Evolutionary conservation across 768 basidiomycete species (phyloP), one percentile per base, ranked within the genome.

Genomic region (Tricholoma flavovirens): DNA sequence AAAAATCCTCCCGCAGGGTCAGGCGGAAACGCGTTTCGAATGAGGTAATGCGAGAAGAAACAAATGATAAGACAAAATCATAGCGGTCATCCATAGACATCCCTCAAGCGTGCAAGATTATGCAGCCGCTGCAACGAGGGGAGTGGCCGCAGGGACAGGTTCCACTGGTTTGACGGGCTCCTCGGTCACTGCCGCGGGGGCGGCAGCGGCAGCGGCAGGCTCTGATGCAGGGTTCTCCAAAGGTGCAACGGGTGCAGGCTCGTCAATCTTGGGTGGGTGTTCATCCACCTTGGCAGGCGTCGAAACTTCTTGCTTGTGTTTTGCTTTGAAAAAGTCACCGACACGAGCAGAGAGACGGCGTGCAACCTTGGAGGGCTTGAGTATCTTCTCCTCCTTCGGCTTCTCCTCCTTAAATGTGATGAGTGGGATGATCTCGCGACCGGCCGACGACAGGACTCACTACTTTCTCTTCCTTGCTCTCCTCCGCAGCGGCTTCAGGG

Each of bases 321-420:
- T 89, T 54, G 79, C 49, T 79, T 87, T 92, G 83, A 95, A 90
- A 72, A 95, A 81, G 53, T 87, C 88, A 53, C 80, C 81, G 42
- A 96, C 84, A 19, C 90, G 90, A 22, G 87, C 81, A 43, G 93
- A 95, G 58, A 96, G 74, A 59, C 93, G 90, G 60, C 93, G 91
- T 54, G 81, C 75, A 56, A 91, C 83, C 71, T 93, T 94, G 56
- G 67, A 54, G 14, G 77, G 73, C 70, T 79, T 83, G 36, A 75
- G 69, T 32, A 11, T 32, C 51, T 77, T 80, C 62, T 81, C 75
- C 62, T 79, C 75, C 69, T 79, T 83, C 32, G 75, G 69, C 52
- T 77, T 80, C 62, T 81, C 75, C 62, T 79, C 75, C 55, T 67
- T 26, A 10, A 33, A 22, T 4, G 29, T n/a, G 40, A 1, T 6